These are phyloP conservation scores for Backusella sp. DNA, from an alignment of 192 early-diverging fungal genomes.

Conservation along the genomic window DNA sequence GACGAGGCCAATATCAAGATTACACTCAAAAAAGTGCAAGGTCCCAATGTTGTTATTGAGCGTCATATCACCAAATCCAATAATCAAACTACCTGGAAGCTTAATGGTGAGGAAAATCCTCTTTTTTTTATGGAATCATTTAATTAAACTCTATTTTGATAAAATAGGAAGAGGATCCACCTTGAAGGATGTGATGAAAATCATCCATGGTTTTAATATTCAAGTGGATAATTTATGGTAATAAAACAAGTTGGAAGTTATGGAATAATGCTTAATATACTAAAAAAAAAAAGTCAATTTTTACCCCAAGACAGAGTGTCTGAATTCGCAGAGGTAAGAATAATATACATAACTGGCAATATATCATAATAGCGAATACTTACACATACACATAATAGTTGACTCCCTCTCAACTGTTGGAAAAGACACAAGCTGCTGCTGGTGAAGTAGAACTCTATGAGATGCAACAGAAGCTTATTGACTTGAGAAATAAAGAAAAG, in stretches of 20 bases:
- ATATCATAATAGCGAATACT: not conserved
- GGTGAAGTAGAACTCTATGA: conserved; percentile 64
- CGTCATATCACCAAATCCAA: conserved; percentile 59
- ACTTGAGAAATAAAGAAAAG: conserved; percentile 53
- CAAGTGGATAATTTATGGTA: conserved; percentile 97
- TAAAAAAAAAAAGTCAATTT: conserved; percentile 68
- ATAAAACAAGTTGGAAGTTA: not conserved
- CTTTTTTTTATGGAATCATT: not conserved
- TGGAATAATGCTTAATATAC: not conserved
- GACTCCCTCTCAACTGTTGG: conserved; percentile 71
- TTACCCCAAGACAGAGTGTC: conserved; percentile 94
- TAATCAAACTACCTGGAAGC: conserved; percentile 74
- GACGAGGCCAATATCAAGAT: conserved; percentile 84
- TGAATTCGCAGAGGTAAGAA: conserved; percentile 80
- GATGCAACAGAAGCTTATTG: conserved; percentile 68
- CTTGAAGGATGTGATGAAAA: conserved; percentile 65
- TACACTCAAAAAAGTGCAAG: conserved; percentile 60
- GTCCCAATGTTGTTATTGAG: conserved; percentile 52
- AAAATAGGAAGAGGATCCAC: conserved; percentile 52
- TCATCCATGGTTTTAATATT: conserved; percentile 66
- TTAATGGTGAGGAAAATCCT: conserved; percentile 70
- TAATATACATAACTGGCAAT: not conserved
- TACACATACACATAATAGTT: conserved; percentile 47
- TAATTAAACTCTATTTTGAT: not conserved
- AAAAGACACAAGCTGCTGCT: conserved; percentile 83